Conservation (phyloP, 208 protist genomes). For the Crithidia thermophila region DNA sequence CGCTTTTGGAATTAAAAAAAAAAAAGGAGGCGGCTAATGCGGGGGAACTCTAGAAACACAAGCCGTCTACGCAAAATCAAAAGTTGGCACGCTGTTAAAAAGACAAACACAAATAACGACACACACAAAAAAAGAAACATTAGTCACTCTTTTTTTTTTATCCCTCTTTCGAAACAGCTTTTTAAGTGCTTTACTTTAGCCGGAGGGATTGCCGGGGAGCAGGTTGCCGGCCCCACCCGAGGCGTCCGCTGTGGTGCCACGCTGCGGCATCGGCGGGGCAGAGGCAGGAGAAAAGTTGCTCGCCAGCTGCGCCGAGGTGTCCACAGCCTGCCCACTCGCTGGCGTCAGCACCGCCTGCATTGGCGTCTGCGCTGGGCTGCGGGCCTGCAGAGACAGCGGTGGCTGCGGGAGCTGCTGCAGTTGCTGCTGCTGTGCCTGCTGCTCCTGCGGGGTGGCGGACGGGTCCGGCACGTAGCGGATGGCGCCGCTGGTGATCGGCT, state of each 20-base stretch:
- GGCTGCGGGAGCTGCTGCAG: neutral
- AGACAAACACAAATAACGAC: conserved; percentile 3
- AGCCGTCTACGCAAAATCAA: neutral
- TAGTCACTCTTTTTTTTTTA: too few relatives aligned
- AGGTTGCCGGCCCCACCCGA: too few relatives aligned
- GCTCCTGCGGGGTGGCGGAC: neutral
- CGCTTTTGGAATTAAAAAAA: too few relatives aligned
- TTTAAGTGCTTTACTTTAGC: too few relatives aligned
- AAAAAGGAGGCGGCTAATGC: too few relatives aligned
- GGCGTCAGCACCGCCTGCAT: neutral
- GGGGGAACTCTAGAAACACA: too few relatives aligned
- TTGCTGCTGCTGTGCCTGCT: neutral
- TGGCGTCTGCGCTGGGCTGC: neutral
- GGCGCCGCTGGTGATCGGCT: conserved; percentile 3
- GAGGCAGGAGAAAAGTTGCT: too few relatives aligned
- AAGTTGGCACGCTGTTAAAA: too few relatives aligned
- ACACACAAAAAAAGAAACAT: neutral
- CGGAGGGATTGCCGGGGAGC: too few relatives aligned
- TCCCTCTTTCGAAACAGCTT: too few relatives aligned
- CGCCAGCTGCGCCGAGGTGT: neutral
- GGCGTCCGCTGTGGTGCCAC: too few relatives aligned
- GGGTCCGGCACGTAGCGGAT: conserved; percentile 4
- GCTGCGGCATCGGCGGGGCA: too few relatives aligned
- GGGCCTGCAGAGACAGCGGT: neutral
- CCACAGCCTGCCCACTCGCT: neutral